phyloP scores from a whole-genome alignment of 371 early-diverging fungal genomes.

The Cokeromyces recurvatus region DNA sequence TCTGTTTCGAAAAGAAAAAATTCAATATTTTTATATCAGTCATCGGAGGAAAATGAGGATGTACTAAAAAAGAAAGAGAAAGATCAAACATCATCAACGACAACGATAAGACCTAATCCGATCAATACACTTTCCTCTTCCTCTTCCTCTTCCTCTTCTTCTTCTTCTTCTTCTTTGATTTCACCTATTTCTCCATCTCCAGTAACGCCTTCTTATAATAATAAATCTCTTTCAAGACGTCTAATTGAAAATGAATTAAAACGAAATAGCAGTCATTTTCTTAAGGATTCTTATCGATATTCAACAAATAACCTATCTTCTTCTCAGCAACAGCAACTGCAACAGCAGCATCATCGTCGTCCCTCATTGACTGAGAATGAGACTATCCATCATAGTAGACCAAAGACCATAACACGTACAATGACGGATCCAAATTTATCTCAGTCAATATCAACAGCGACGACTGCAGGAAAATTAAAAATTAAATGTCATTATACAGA shows the following conservation, averaged over 20 bases:
- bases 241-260: no score
- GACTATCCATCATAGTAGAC: no score
- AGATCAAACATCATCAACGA: background rate
- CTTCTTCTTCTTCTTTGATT: background rate
- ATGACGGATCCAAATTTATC: constrained; percentile 11
- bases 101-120: background rate
- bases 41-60: background rate
- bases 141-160: background rate
- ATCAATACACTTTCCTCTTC: background rate
- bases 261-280: no score
- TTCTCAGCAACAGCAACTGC: no score
- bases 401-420: no score
- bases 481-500: constrained; percentile 77
- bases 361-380: no score
- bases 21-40: background rate
- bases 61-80: background rate
- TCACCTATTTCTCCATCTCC: no score
- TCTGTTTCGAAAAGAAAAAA: background rate
- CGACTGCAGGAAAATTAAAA: constrained; percentile 59
- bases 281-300: no score
- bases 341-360: no score
- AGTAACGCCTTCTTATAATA: no score
- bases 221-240: no score
- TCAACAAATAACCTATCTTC: no score
- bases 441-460: background rate